Evolutionary conservation across 176 grass and related monocot genomes (phyloP), one percentile per base, ranked within the genome.

Genomic region (Oryza rufipogon): DNA sequence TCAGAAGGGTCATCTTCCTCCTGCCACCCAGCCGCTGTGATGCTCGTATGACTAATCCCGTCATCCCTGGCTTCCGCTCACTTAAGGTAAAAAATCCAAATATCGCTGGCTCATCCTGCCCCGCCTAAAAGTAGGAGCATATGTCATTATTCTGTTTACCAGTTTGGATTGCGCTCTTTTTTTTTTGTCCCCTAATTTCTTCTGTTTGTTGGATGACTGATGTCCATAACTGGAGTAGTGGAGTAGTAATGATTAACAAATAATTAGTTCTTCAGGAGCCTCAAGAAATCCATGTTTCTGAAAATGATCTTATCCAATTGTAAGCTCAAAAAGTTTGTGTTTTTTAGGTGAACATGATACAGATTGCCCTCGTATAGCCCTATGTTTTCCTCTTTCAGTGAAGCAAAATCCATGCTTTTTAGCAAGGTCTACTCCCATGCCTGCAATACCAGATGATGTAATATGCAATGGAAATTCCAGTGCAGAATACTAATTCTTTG

Each of bases 341-440:
- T 33, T 74, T 4, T 28, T 52, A 3, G 20, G 56, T 60, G 56
- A 63, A 23, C 16, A 14, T 19, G 1, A 16, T 77, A 14, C 8
- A 38, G 5, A 72, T 60, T 65, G 22, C 34, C 10, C n/a, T 51
- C 79, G 78, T 60, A 76, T 74, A 8, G 51, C 76, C 25, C n/a
- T 8, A 38, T 79, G 46, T 85, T 51, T 73, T 70, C 23, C 73
- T 86, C 85, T 92, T 92, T 88, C 88, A 99, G 96, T 91, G 76
- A 94, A 99, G 85, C 89, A 90, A 89, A 83, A 76, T 68, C 11
- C 81, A 19, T 99, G 91, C 76, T 92, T 91, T 92, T 73, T 92
- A 77, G 17, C 90, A 67, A 87, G 88, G 54, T 83, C 75, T 64
- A 67, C 87, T 86, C 66, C 89, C n/a, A 81, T 77, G 41, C 70